Base-by-base conservation (phyloP, 495 filamentous ascomycete species). In the Schizothecium vesticola region DNA sequence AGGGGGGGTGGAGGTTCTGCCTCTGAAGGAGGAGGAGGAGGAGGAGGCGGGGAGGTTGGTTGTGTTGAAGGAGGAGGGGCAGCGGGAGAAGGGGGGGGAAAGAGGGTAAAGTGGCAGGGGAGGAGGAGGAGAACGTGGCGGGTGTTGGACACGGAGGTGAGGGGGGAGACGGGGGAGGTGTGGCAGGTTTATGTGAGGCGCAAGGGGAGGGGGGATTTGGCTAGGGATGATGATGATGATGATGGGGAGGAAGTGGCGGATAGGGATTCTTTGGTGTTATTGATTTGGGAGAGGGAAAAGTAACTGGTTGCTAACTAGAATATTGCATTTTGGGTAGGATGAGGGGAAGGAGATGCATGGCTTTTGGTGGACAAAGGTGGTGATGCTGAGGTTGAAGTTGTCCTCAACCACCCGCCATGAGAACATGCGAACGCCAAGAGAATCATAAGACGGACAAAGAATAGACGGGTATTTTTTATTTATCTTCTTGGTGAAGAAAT, bases 141-240 rank as follows among this genome's bases (percentile, higher is more conserved):
- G 31, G 63, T 82, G n/a, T 36, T 81, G 4, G 78, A 77, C 24
- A 57, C 75, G 13, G 71, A 64, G 28, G 64, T 65, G 19, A 73
- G 74, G 12, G 12, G 12, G 33, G 60, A 70, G n/a, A 66, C 71
- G 43, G 78, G 79, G 1, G 72, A 66, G 51, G 76, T 82, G 11
- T 78, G 75, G 74, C 80, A 82, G 74, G 75, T 76, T 0, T 82
- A 81, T 66, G 65, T 79, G 24, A 79, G 78, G 65, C 70, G 73
- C 16, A 66, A 67, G 28, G 73, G 72, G 8, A 71, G 71, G 31
- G 69, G 60, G 2, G 72, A 75, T 63, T 72, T 74, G 65, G 70
- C 72, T 62, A 66, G 56, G 24, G 63, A 74, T 72, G 31, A 68
- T 75, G 36, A 73, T 75, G 36, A 73, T 22, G 63, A 69, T 28